phyloP scores from a whole-genome alignment of 805 yeast species.

The Wickerhamomyces hampshirensis region DNA sequence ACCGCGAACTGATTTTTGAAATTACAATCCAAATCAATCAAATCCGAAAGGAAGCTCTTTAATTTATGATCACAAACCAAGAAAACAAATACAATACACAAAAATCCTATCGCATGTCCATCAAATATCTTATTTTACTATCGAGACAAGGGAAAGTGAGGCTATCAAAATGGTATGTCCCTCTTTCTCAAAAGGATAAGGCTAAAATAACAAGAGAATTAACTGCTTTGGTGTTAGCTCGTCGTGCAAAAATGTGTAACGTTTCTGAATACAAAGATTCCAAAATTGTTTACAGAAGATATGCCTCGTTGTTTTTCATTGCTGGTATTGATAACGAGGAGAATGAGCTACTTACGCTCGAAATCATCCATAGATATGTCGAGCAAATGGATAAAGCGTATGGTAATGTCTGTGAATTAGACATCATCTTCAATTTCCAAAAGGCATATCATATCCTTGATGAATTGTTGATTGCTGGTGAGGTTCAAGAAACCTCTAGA shows the following conservation, averaged over 20 bases:
- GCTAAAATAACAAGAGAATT: slow-evolving; percentile 78
- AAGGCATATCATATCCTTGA: slow-evolving; percentile 90
- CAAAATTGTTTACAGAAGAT: slow-evolving; percentile 85
- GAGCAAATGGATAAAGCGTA: slow-evolving; percentile 95
- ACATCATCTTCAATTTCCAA: slow-evolving; percentile 92
- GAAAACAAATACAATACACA: no score
- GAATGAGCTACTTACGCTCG: slow-evolving; percentile 83
- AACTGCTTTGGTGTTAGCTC: slow-evolving; percentile 74
- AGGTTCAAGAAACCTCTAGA: slow-evolving; percentile 76
- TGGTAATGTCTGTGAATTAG: slow-evolving; percentile 95
- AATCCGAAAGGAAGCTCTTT: no score
- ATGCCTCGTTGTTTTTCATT: slow-evolving; percentile 88
- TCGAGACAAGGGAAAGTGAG: slow-evolving; percentile 96
- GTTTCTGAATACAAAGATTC: slow-evolving; percentile 39
- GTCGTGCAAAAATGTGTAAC: slow-evolving; percentile 87
- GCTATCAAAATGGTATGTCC: slow-evolving; percentile 87
- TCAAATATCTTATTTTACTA: slow-evolving; percentile 73
- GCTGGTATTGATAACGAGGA: slow-evolving; percentile 80
- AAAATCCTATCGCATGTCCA: no score
- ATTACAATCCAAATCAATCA: no score
- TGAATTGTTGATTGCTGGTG: slow-evolving; percentile 86
- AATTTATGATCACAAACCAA: no score
- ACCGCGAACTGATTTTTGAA: no score
- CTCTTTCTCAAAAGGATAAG: slow-evolving; percentile 82
- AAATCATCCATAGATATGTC: slow-evolving; percentile 86